Percentiles rank a stretch among this genome's conserved stretches.
Evolutionary conservation across 495 filamentous ascomycete species (phyloP).

Genomic region (Hypoxylon trugodes): DNA sequence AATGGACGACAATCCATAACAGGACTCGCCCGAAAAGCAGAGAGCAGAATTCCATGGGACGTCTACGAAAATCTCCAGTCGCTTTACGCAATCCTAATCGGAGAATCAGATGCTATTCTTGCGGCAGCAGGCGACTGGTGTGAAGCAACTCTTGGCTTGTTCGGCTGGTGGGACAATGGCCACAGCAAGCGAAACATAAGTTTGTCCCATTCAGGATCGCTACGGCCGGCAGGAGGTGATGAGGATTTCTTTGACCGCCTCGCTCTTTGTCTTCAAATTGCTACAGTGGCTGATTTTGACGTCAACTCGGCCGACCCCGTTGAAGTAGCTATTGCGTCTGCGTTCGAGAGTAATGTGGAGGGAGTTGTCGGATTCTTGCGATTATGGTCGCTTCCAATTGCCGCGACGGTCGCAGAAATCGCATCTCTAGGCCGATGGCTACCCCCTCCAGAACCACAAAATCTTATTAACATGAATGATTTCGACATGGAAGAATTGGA

Average conservation of each 20-base stretch:
- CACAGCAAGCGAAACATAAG: constrained; percentile 58
- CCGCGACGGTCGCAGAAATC: constrained; percentile 80
- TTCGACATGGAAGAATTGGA: constrained; percentile 65
- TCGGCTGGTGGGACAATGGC: constrained; percentile 89
- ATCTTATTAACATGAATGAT: constrained; percentile 50
- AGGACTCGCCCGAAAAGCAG: constrained; percentile 74
- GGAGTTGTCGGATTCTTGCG: constrained; percentile 76
- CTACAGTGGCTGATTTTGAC: constrained; percentile 62
- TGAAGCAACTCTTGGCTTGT: constrained; percentile 80
- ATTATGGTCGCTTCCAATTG: constrained; percentile 78
- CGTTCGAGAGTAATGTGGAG: constrained; percentile 80
- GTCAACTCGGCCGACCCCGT: constrained; percentile 75
- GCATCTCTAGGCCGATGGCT: constrained; percentile 81
- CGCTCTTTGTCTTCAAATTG: constrained; percentile 57
- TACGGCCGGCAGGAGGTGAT: constrained; percentile 34
- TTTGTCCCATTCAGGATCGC: constrained; percentile 50
- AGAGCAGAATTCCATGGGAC: constrained; percentile 84
- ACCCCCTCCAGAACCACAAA: constrained; percentile 56
- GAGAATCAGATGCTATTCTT: constrained; percentile 73
- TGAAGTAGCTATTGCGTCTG: constrained; percentile 80
- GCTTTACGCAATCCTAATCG: constrained; percentile 79
- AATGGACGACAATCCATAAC: constrained; percentile 49
- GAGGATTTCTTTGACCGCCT: constrained; percentile 59
- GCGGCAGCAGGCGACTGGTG: constrained; percentile 81
- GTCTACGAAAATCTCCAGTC: constrained; percentile 81